These are phyloP conservation scores for Lonicera japonica DNA, from an alignment of 129 eudicot species.

Conservation along the genomic window DNA sequence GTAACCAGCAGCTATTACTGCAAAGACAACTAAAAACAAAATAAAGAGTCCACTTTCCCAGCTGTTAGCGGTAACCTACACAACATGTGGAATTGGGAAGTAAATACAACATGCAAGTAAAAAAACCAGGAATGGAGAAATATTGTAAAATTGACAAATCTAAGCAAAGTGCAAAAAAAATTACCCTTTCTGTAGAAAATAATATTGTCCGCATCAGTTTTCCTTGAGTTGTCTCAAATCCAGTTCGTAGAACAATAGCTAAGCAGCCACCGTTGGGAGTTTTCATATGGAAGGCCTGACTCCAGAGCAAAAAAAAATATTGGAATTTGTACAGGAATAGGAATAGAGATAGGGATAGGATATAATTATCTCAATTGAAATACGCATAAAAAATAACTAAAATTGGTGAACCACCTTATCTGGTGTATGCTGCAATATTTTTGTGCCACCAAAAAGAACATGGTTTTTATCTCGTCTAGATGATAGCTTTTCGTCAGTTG, in stretches of 20 bases:
- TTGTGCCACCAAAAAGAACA: constrained; percentile 96
- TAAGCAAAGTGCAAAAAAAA: constrained; percentile 12
- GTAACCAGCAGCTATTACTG: constrained; percentile 91
- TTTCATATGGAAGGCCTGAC: constrained; percentile 63
- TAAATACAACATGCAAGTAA: background rate
- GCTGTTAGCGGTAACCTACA: constrained; percentile 94
- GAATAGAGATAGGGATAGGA: background rate
- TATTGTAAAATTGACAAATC: background rate
- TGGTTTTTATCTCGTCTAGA: constrained; percentile 73
- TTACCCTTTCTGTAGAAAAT: constrained; percentile 97
- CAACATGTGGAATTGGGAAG: constrained; percentile 8
- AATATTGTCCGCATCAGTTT: constrained; percentile 92
- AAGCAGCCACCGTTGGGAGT: constrained; percentile 98
- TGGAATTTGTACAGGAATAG: background rate
- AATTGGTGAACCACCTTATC: constrained; percentile 52
- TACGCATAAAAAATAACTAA: background rate
- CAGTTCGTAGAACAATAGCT: constrained; percentile 92
- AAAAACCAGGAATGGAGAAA: background rate
- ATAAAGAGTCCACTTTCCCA: constrained; percentile 96
- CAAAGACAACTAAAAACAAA: constrained; percentile 79
- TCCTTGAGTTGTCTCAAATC: constrained; percentile 97
- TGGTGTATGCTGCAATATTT: constrained; percentile 93
- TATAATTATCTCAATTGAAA: no score
- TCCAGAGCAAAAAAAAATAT: constrained; percentile 10
- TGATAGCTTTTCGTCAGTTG: constrained; percentile 62